Conservation (phyloP, 1,139 yeast genomes). For the Yamadazyma aaseri region DNA sequence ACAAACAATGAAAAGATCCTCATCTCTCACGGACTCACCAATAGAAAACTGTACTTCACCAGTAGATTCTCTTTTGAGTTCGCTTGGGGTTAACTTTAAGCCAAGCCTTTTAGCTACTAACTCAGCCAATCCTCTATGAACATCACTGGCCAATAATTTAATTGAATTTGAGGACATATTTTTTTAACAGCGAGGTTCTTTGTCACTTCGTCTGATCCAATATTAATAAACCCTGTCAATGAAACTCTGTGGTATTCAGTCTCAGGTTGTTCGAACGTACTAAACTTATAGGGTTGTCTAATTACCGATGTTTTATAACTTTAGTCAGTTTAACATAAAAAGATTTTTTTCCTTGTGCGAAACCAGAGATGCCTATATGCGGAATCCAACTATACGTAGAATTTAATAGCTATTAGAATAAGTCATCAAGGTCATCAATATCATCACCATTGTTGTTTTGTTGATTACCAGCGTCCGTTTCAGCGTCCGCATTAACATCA, state of each 20-base stretch:
- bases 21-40: constrained; percentile 92
- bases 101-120: constrained; percentile 68
- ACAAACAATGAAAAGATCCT: constrained; percentile 73
- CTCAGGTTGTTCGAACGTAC: no score
- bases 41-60: constrained; percentile 91
- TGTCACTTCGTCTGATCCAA: no score
- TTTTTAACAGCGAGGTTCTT: neutral
- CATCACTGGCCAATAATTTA: constrained; percentile 84
- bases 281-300: no score
- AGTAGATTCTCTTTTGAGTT: constrained; percentile 67
- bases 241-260: no score
- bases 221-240: no score
- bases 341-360: neutral
- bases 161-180: constrained; percentile 79
- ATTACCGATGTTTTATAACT: no score
- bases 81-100: constrained; percentile 59
- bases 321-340: no score
- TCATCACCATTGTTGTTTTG: constrained; percentile 27
- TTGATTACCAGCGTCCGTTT: no score
- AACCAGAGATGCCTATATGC: neutral
- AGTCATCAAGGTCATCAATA: constrained; percentile 40
- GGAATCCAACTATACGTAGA: no score
- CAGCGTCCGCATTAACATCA: constrained; percentile 20
- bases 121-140: constrained; percentile 85
- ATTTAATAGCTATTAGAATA: no score